Base-by-base conservation (phyloP, 768 basidiomycete species). In the Pleurotus giganteus region DNA sequence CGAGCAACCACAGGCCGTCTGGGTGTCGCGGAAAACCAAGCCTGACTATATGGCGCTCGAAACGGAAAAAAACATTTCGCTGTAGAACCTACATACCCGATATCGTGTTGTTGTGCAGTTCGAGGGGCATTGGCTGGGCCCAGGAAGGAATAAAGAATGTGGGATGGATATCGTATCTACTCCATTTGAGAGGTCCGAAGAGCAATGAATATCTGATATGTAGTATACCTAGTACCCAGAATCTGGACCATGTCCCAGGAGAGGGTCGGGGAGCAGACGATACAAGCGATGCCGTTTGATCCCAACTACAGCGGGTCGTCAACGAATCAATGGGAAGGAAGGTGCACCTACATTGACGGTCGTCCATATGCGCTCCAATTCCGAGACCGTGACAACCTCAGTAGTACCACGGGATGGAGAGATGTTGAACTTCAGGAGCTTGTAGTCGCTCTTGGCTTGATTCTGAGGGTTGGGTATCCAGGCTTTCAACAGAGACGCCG, bases 11-110 rank as follows among this genome's bases (percentile, higher is more conserved):
- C 11, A 49, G 29, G 8, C 32, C 21, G 4, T 2, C 2, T 21
- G 47, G 47, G 13, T 34, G 13, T 19, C 28, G 47, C 13, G 47
- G 47, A 49, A 49, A 49, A 13, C 31, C 47, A 29, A 49, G 47
- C 12, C 47, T 27, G 12, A 49, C 47, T 49, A 19, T 5, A 29
- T 15, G 47, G 8, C 9, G 4, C 15, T 0, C 13, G 17, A 11
- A 7, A 29, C 28, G 47, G 28, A 9, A 2, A 32, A 17, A 13
- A 9, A 9, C 1, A 5, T 11, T 45, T 13, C 28, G 1, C 24
- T 13, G 17, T 17, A 29, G 2, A 21, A 34, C 29, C 3, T 9
- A 45, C 44, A 5, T 19, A 45, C 47, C 32, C 13, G 31, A 28
- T 4, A 49, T 32, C 21, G 28, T 21, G 17, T 49, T 19, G 32